A percentile compares a stretch with the other conserved stretches of the same genome.
phyloP scores from a whole-genome alignment of 2,329 filamentous ascomycete species.

The Aspergillus glaucus region DNA sequence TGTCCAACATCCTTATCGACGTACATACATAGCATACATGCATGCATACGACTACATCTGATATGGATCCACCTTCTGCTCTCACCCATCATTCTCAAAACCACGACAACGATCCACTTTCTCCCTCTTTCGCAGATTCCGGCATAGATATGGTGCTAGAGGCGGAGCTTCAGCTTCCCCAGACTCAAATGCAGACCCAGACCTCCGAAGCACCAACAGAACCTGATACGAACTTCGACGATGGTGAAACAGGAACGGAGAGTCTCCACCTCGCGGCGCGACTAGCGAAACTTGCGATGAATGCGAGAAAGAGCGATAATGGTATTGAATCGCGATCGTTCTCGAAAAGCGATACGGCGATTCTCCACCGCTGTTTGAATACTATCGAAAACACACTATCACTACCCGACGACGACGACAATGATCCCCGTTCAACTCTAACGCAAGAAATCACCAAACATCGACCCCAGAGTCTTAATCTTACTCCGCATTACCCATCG shows the following conservation, averaged over 20 bases:
- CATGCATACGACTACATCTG: background rate
- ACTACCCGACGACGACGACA: background rate
- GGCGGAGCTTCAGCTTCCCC: background rate
- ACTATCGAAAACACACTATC: slow-evolving; percentile 29
- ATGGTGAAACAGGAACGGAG: background rate
- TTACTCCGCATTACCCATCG: background rate
- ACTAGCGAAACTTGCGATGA: background rate
- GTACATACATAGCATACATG: background rate
- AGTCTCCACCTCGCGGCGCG: background rate
- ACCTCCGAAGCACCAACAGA: slow-evolving; percentile 1
- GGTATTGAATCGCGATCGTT: slow-evolving; percentile 4
- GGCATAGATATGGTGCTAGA: background rate
- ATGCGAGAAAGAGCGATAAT: slow-evolving; percentile 14
- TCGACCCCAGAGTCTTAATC: slow-evolving; percentile 5
- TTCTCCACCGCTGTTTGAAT: slow-evolving; percentile 32
- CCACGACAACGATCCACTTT: slow-evolving; percentile 1
- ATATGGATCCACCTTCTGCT: background rate
- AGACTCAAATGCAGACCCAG: slow-evolving; percentile 1
- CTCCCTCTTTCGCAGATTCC: background rate
- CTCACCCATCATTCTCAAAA: background rate
- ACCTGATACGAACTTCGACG: background rate
- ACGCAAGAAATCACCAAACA: slow-evolving; percentile 15
- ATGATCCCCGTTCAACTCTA: slow-evolving; percentile 16
- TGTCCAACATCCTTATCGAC: background rate
- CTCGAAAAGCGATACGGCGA: slow-evolving; percentile 20